phyloP scores from a whole-genome alignment of 1,284 basidiomycete genomes.

The Papiliotrema terrestris region DNA sequence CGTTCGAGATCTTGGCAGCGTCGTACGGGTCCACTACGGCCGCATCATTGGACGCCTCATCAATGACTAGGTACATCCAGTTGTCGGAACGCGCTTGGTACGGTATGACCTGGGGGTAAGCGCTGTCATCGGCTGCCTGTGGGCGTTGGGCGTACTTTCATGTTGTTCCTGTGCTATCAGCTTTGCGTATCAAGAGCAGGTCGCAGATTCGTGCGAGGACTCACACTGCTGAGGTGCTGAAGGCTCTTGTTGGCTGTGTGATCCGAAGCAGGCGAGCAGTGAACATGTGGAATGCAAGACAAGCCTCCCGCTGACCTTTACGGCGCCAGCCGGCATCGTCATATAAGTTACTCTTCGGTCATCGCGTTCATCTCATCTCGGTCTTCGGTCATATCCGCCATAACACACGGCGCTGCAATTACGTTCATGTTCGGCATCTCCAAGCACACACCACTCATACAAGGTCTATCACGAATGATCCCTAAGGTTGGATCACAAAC shows the following conservation, averaged over 20 bases:
- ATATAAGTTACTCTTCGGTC: too few relatives aligned
- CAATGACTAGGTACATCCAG: constrained; percentile 82
- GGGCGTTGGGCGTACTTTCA: constrained; percentile 2
- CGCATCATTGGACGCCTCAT: constrained; percentile 64
- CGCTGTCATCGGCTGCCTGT: too few relatives aligned
- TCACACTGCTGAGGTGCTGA: background rate
- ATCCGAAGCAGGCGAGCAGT: background rate
- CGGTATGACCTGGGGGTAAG: constrained; percentile 57
- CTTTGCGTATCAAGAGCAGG: background rate
- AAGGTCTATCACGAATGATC: too few relatives aligned
- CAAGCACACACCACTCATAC: too few relatives aligned
- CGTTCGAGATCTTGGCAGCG: constrained; percentile 66
- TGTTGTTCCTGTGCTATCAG: constrained; percentile 6
- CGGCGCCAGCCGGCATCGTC: too few relatives aligned
- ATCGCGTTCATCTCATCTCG: background rate
- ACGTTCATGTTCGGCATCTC: too few relatives aligned
- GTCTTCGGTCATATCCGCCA: background rate
- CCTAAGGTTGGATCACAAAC: too few relatives aligned
- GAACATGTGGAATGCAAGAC: background rate
- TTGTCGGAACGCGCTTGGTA: constrained; percentile 78
- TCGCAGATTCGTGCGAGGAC: background rate
- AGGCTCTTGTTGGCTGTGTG: background rate
- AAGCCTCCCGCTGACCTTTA: background rate
- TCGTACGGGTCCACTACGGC: constrained; percentile 69
- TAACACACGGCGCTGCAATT: too few relatives aligned